phyloP scores from a whole-genome alignment of 768 basidiomycete species.

The Kwoniella mangroviensis region DNA sequence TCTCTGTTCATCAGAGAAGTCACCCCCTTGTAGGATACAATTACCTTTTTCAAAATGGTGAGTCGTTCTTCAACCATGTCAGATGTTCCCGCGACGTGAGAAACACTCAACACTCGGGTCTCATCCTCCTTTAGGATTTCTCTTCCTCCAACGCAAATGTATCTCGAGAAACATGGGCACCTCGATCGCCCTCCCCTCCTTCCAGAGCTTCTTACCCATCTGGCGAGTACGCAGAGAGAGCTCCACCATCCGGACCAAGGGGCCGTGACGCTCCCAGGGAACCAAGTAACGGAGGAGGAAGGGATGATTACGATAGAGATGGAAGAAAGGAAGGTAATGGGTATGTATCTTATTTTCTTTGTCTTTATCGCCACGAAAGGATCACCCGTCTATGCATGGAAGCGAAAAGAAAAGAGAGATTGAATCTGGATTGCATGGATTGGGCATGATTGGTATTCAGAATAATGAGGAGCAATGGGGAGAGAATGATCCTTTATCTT shows the following conservation, averaged over 20 bases:
- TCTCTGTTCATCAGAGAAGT: too few species aligned
- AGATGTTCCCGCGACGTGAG: too few species aligned
- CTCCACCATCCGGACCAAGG: constrained; percentile 13
- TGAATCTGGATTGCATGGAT: too few species aligned
- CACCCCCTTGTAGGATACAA: too few species aligned
- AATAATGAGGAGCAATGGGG: too few species aligned
- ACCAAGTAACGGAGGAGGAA: constrained; percentile 15
- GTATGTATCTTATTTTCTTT: not conserved
- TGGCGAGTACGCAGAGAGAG: constrained; percentile 7
- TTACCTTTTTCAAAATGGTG: too few species aligned
- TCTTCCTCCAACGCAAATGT: constrained; percentile 48
- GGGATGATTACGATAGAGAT: constrained; percentile 14
- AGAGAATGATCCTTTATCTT: too few species aligned
- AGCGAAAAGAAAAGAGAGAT: not conserved
- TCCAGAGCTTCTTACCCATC: not conserved
- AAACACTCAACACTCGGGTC: too few species aligned
- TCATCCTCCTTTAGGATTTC: constrained; percentile 34
- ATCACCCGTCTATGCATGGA: not conserved
- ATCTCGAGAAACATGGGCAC: constrained; percentile 48
- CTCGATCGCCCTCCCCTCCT: constrained; percentile 29
- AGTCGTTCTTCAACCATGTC: too few species aligned
- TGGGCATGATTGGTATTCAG: too few species aligned
- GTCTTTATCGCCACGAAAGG: not conserved
- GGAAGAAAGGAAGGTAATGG: constrained; percentile 13
- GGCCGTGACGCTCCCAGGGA: constrained; percentile 2